Base-by-base conservation (phyloP, 805 yeast genomes). In the Pichia eremophila region DNA sequence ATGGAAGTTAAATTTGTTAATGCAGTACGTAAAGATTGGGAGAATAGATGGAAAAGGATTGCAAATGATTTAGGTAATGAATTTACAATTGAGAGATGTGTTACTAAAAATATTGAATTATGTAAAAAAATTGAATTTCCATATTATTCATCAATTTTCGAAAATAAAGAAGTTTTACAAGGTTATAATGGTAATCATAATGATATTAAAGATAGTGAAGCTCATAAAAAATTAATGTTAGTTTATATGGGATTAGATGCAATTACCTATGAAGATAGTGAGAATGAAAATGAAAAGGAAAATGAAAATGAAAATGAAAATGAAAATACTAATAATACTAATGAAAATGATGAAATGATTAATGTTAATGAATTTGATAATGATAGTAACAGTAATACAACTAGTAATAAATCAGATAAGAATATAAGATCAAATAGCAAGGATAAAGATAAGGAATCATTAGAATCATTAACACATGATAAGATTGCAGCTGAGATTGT, bases 31-130 rank as follows among this genome's bases (percentile, higher is more conserved):
- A 58, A 61, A 28, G 75, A 71, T 54, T 71, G 73, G 72, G 66
- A 66, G 18, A 59, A 52, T 25, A 59, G 75, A 47, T 68, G 71
- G 71, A 65, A 61, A 43, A 56, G 75, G 39, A 62, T 71, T 22
- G 54, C 60, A 44, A 45, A 47, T n/a, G 69, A 63, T 15, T 46
- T 66, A 45, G 64, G 66, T 1, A 57, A 54, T 37, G 57, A 59
- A 19, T 58, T 64, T 42, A 58, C 56, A 19, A 49, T 56, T 22
- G 65, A 62, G n/a, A 50, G 68, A 34, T 65, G 69, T 39, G 46
- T 54, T 11, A 51, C 53, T 41, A 65, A 65, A 49, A 60, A 60
- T 25, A 51, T 58, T 22, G 67, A 65, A 46, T 47, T 66, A 14
- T 61, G 68, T 48, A 60, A 61, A 37, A 59, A 57, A 46, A 56